These are phyloP conservation scores for Rhodotorula sp. DNA, from an alignment of 1,284 basidiomycete genomes.

Conservation along the genomic window DNA sequence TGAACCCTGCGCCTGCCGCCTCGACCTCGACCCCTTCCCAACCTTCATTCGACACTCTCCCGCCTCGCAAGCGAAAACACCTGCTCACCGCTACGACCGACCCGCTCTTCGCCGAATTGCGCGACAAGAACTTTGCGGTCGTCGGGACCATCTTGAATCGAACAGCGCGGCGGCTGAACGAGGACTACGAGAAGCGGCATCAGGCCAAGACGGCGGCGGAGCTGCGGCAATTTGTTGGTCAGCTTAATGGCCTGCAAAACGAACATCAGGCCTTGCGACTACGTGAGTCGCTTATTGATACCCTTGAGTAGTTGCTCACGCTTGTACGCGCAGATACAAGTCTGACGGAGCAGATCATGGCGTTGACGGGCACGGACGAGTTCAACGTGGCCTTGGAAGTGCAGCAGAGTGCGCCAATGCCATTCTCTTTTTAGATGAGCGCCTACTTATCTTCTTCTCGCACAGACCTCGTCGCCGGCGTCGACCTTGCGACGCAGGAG, in stretches of 20 bases:
- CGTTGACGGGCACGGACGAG: slow-evolving; percentile 76
- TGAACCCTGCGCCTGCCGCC: slow-evolving; percentile 53
- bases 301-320: background rate
- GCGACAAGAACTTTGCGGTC: slow-evolving; percentile 91
- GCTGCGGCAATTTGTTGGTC: slow-evolving; percentile 91
- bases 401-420: slow-evolving; percentile 75
- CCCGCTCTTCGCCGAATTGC: slow-evolving; percentile 75
- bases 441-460: background rate
- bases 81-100: slow-evolving; percentile 63
- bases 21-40: slow-evolving; percentile 73
- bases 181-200: slow-evolving; percentile 75
- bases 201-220: slow-evolving; percentile 89
- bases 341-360: slow-evolving; percentile 85
- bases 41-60: slow-evolving; percentile 25
- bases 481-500: slow-evolving; percentile 74
- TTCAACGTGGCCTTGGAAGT: slow-evolving; percentile 93
- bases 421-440: too few species aligned
- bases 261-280: slow-evolving; percentile 85
- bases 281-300: slow-evolving; percentile 58
- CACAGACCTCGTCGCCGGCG: slow-evolving; percentile 83
- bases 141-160: slow-evolving; percentile 80
- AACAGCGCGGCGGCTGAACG: slow-evolving; percentile 79
- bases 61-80: slow-evolving; percentile 40
- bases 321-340: slow-evolving; percentile 69
- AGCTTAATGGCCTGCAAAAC: slow-evolving; percentile 82